Evolutionary conservation across 2,329 filamentous ascomycete species (phyloP), one percentile per base, ranked within the genome.

Genomic region (Penicillium crustosum): DNA sequence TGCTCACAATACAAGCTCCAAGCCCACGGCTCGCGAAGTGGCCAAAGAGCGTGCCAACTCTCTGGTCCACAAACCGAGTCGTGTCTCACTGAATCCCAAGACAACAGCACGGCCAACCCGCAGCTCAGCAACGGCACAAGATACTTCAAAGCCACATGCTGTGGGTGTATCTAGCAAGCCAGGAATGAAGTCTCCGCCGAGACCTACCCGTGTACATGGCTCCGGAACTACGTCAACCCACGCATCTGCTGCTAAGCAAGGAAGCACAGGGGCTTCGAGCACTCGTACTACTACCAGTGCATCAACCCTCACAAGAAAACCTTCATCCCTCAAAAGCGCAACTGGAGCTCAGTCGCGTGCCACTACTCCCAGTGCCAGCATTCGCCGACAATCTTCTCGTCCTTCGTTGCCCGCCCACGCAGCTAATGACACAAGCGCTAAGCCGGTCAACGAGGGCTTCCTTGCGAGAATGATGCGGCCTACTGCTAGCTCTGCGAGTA

Each of bases 381-480:
- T 71, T 33, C 71, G 71, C 39, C 71, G 67, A 50, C 70, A 73
- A 57, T 31, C 73, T 27, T 69, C 70, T 58, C 70, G 70, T n/a
- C 59, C 69, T 19, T 73, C 74, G 15, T 62, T 72, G 33, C 66
- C 69, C 23, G 45, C 63, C 25, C 68, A 73, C 10, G 57, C 69
- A 21, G 64, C 63, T 10, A 70, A 64, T 47, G 74, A 71, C 48
- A 66, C 63, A 17, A 69, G 65, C 51, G 56, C 73, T 23, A 77
- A 71, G 53, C 72, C 74, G 8, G 69, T 77, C 5, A 77, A 79
- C 57, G 78, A 81, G 33, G 70, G 77, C 1, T 82, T 81, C 63
- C 67, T 82, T 35, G 79, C 79, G 15, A 71, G 79, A 53, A 81
- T 82, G 78, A 82, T 81, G 77, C 75, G 79, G 6, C 79, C 79